Conservation (phyloP, 1,284 basidiomycete species). For the Irpex rosettiformis region DNA sequence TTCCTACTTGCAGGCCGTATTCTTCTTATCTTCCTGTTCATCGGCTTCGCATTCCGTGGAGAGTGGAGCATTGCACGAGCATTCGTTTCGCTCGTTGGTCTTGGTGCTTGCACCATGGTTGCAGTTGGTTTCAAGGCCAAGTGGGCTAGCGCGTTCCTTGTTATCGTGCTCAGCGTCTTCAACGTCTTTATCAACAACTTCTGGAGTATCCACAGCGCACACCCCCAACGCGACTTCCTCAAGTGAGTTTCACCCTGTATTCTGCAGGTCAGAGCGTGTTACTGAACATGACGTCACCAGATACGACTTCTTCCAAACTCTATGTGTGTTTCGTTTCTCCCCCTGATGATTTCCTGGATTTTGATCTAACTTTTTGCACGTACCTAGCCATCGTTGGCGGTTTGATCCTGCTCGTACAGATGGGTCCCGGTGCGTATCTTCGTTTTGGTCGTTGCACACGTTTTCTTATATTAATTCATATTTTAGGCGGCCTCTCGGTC, state of each 20-base stretch:
- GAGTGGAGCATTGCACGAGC: slow-evolving; percentile 85
- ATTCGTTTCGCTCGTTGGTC: slow-evolving; percentile 82
- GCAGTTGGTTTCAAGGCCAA: slow-evolving; percentile 99
- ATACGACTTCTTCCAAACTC: slow-evolving; percentile 93
- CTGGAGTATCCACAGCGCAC: slow-evolving; percentile 92
- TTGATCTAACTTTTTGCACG: slow-evolving; percentile 6
- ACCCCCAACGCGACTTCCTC: slow-evolving; percentile 97
- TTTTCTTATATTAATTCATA: slow-evolving; percentile 9
- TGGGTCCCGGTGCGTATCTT: slow-evolving; percentile 76
- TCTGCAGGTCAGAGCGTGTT: neutral
- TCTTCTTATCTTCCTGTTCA: slow-evolving; percentile 97
- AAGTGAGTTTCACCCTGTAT: slow-evolving; percentile 51
- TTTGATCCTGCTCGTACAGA: slow-evolving; percentile 94
- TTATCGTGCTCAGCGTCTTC: slow-evolving; percentile 88
- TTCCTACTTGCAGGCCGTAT: slow-evolving; percentile 97
- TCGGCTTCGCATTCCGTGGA: slow-evolving; percentile 96
- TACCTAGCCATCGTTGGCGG: slow-evolving; percentile 91
- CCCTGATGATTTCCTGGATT: neutral
- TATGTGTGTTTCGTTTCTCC: slow-evolving; percentile 60
- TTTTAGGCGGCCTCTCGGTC: slow-evolving; percentile 85
- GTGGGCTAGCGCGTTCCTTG: slow-evolving; percentile 97
- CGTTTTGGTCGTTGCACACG: slow-evolving; percentile 1
- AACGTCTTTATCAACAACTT: slow-evolving; percentile 99
- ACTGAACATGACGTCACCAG: slow-evolving; percentile 32
- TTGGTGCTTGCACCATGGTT: slow-evolving; percentile 95